Evolutionary conservation across 441 rosid species (phyloP).

Genomic region (Flueggea neowawraea): DNA sequence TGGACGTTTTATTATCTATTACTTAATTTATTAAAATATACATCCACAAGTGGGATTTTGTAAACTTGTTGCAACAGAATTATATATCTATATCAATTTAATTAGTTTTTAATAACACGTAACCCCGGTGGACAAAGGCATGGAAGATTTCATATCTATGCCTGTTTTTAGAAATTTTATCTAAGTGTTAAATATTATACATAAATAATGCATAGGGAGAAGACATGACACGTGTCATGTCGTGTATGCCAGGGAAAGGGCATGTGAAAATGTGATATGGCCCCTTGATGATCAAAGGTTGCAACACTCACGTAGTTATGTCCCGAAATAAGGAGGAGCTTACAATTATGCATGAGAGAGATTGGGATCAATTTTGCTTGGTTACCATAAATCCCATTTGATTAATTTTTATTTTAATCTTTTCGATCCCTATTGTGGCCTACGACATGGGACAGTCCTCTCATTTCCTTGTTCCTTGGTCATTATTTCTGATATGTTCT

Average conservation of each 20-base stretch:
- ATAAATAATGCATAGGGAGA: constrained; percentile 7
- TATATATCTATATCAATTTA: constrained; percentile 11
- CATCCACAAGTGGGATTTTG: neutral
- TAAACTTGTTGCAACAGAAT: constrained; percentile 1
- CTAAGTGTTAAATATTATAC: neutral
- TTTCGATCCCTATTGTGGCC: neutral
- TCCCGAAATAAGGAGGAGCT: constrained; percentile 24
- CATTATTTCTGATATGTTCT: no score
- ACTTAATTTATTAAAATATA: no score
- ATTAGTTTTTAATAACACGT: no score
- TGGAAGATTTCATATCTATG: no score
- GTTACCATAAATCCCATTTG: constrained; percentile 6
- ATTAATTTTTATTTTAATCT: neutral
- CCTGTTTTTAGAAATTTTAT: no score
- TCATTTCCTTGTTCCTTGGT: no score
- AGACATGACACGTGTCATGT: constrained; percentile 44
- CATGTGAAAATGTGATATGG: constrained; percentile 29
- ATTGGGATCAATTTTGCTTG: constrained; percentile 8
- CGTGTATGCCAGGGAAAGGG: constrained; percentile 26
- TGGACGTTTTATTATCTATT: no score
- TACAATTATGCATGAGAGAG: constrained; percentile 22
- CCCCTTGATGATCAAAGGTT: constrained; percentile 11
- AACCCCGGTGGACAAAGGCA: no score
- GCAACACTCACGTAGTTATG: constrained; percentile 30
- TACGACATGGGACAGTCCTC: no score